Percentiles rank a stretch among this genome's conserved stretches.
Conservation (phyloP, 345 rosid species). For the Clarkia xantiana region DNA sequence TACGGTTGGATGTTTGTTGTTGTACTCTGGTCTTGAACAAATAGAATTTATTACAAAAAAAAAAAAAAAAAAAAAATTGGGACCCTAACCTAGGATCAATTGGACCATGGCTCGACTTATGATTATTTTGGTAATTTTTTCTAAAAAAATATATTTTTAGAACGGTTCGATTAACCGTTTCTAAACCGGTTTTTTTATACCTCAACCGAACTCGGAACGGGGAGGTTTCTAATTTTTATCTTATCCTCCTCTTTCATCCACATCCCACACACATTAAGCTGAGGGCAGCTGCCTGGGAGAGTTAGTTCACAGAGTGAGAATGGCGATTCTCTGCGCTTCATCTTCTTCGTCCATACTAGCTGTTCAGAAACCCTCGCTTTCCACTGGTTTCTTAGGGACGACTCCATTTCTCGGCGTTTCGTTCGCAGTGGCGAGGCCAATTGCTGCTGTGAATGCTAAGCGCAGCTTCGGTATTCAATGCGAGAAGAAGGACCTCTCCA, state of each 20-base stretch:
- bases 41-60: too few relatives aligned
- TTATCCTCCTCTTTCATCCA: conserved; percentile 2
- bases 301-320: not conserved
- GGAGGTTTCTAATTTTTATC: not conserved
- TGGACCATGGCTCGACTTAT: too few relatives aligned
- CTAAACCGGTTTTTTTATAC: not conserved
- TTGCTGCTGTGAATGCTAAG: conserved; percentile 10
- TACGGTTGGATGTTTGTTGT: too few relatives aligned
- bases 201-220: not conserved
- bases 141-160: too few relatives aligned
- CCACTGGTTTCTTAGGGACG: not conserved
- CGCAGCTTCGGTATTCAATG: conserved; percentile 30
- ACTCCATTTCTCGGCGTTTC: conserved; percentile 31
- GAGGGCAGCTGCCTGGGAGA: not conserved
- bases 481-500: conserved; percentile 25
- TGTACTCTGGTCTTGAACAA: too few relatives aligned
- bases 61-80: too few relatives aligned
- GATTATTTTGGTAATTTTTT: too few relatives aligned
- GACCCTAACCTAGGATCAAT: too few relatives aligned
- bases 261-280: not conserved
- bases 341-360: conserved; percentile 8
- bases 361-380: not conserved
- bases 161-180: not conserved
- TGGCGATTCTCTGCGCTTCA: conserved; percentile 9
- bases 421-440: conserved; percentile 17